Evolutionary conservation across 345 rosid species (phyloP).

Genomic region (Bretschneidera sinensis): DNA sequence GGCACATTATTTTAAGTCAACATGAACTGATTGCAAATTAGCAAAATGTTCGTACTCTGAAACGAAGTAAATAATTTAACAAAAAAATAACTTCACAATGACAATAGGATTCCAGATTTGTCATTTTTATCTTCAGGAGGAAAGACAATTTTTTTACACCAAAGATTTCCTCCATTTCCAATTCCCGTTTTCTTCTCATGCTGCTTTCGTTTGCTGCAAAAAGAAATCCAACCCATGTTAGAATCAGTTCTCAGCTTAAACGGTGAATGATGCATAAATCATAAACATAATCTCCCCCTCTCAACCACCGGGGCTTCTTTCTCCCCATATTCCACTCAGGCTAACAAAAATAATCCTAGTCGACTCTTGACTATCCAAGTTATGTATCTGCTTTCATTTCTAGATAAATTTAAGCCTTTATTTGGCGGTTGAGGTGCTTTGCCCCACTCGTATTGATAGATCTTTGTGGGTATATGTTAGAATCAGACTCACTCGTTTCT

Average conservation of each 20-base stretch:
- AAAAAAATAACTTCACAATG: constrained; percentile 22
- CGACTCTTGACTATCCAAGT: too few species aligned
- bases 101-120: constrained; percentile 10
- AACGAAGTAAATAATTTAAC: background rate
- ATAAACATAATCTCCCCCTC: too few species aligned
- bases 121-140: constrained; percentile 19
- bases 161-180: constrained; percentile 14
- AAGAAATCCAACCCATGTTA: constrained; percentile 8
- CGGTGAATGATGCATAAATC: too few species aligned
- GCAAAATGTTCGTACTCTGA: constrained; percentile 13
- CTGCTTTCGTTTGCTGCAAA: constrained; percentile 52
- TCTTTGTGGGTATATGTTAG: background rate
- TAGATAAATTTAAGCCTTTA: too few species aligned
- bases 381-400: too few species aligned
- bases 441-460: too few species aligned
- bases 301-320: too few species aligned
- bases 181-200: constrained; percentile 30
- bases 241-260: too few species aligned
- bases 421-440: too few species aligned
- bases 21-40: constrained; percentile 24
- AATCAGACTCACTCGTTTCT: constrained; percentile 58
- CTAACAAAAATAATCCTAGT: too few species aligned
- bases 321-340: too few species aligned
- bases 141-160: constrained; percentile 26
- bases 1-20: constrained; percentile 31